Conservation (phyloP, 2,329 filamentous ascomycete species). For the Stemphylium lycopersici region DNA sequence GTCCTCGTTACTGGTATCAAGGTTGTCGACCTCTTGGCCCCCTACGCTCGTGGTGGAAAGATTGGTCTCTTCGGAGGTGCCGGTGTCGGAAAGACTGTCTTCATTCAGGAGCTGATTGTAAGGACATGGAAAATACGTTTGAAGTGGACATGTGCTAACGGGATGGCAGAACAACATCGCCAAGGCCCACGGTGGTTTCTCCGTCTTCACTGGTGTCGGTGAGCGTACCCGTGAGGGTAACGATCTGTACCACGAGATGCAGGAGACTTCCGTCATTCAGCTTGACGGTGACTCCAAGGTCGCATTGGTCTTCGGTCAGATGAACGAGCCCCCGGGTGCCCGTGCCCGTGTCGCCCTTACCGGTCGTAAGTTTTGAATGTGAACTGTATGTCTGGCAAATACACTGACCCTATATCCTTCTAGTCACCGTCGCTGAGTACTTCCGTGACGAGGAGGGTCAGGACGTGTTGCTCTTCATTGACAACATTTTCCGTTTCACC, state of each 20-base stretch:
- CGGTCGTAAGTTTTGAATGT: constrained; percentile 62
- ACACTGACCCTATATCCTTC: too few relatives aligned
- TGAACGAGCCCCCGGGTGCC: constrained; percentile 99
- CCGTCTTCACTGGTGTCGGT: constrained; percentile 99
- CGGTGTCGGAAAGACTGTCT: constrained; percentile 99
- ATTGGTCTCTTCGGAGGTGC: constrained; percentile 99
- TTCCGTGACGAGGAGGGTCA: constrained; percentile 83
- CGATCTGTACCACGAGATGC: constrained; percentile 99
- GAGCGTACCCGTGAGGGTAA: constrained; percentile 99
- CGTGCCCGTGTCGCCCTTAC: constrained; percentile 99
- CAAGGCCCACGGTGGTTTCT: constrained; percentile 99
- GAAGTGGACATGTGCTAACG: constrained; percentile 30
- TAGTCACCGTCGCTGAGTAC: constrained; percentile 56
- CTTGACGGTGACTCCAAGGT: constrained; percentile 99
- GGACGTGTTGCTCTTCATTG: constrained; percentile 99
- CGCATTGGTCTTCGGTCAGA: constrained; percentile 98
- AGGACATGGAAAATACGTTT: constrained; percentile 35
- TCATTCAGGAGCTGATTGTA: constrained; percentile 99
- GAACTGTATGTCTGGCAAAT: too few relatives aligned
- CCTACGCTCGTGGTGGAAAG: constrained; percentile 99
- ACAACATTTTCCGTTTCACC: constrained; percentile 91
- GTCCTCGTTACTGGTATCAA: constrained; percentile 99
- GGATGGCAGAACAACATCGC: constrained; percentile 90
- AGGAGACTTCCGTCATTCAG: constrained; percentile 99
- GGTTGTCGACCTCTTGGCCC: constrained; percentile 98